A percentile compares a stretch with the other conserved stretches of the same genome.
Conservation (phyloP, 768 basidiomycete species). For the Lanmaoa pseudosensibilis region DNA sequence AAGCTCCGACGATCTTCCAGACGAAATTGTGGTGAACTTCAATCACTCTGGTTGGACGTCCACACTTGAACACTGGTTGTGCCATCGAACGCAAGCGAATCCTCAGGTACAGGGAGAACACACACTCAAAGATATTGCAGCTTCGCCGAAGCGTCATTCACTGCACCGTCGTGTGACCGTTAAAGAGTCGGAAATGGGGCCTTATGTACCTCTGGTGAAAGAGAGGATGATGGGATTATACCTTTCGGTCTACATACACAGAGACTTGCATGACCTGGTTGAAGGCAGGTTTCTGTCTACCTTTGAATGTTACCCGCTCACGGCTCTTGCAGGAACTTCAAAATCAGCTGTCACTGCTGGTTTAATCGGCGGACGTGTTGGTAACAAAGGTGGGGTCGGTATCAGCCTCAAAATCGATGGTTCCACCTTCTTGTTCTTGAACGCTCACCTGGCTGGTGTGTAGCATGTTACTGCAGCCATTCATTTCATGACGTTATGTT, state of each 20-base stretch:
- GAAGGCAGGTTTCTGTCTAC: constrained; percentile 43
- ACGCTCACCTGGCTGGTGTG: constrained; percentile 85
- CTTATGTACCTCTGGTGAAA: constrained; percentile 83
- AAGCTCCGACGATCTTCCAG: constrained; percentile 37
- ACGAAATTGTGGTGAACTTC: constrained; percentile 32
- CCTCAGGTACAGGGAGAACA: constrained; percentile 16
- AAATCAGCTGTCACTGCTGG: constrained; percentile 87
- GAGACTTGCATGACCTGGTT: constrained; percentile 63
- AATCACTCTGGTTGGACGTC: constrained; percentile 66
- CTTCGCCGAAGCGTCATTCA: constrained; percentile 44
- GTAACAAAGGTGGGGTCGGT: constrained; percentile 94
- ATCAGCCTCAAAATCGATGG: constrained; percentile 81
- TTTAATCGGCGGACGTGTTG: constrained; percentile 84
- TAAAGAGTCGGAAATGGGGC: constrained; percentile 56
- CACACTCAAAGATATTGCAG: constrained; percentile 34
- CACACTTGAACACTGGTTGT: constrained; percentile 74
- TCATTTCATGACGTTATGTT: background rate
- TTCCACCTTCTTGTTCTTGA: constrained; percentile 85
- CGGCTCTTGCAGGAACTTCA: constrained; percentile 53
- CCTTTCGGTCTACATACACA: constrained; percentile 71
- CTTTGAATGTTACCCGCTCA: background rate
- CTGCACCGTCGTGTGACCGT: constrained; percentile 42
- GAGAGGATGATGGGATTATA: constrained; percentile 92
- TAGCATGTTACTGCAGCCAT: background rate
- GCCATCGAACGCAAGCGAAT: constrained; percentile 36